These are phyloP conservation scores for Aspergillus sparsus DNA, from an alignment of 495 filamentous ascomycete species.

Conservation along the genomic window DNA sequence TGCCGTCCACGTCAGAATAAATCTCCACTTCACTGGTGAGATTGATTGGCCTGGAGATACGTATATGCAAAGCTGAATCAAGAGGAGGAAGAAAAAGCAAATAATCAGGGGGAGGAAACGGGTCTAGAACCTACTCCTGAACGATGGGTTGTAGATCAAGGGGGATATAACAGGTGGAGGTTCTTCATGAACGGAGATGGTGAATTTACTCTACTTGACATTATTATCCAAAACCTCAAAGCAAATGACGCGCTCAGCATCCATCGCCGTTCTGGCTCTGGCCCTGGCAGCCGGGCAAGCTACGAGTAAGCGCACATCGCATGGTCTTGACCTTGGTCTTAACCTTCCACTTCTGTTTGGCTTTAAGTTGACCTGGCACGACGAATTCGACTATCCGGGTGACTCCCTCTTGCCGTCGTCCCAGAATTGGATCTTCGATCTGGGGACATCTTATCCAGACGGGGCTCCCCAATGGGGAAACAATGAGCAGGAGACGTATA, in stretches of 20 bases:
- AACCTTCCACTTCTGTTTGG: slow-evolving; percentile 11
- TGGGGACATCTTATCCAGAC: not conserved
- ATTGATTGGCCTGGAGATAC: no score
- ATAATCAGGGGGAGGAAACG: no score
- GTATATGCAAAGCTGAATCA: no score
- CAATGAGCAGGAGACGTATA: slow-evolving; percentile 12
- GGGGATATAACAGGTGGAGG: no score
- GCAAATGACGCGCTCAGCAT: not conserved
- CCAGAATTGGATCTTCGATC: slow-evolving; percentile 10
- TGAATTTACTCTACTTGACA: no score
- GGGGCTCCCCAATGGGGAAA: slow-evolving; percentile 6
- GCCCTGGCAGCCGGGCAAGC: not conserved
- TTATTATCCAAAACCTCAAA: no score
- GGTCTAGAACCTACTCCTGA: no score
- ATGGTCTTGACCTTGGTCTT: slow-evolving; percentile 12
- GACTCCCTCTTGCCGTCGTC: not conserved
- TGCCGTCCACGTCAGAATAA: no score
- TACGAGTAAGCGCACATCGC: not conserved
- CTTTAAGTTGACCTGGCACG: slow-evolving; percentile 15
- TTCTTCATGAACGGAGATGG: no score
- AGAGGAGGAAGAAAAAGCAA: no score
- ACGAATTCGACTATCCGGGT: slow-evolving; percentile 12
- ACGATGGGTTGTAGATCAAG: no score
- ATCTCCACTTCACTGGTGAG: no score
- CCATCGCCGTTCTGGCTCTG: not conserved